A percentile compares a stretch with the other conserved stretches of the same genome.
Evolutionary conservation across 108 stramenopile species (phyloP).

Genomic region (Mediolabrus comicus): DNA sequence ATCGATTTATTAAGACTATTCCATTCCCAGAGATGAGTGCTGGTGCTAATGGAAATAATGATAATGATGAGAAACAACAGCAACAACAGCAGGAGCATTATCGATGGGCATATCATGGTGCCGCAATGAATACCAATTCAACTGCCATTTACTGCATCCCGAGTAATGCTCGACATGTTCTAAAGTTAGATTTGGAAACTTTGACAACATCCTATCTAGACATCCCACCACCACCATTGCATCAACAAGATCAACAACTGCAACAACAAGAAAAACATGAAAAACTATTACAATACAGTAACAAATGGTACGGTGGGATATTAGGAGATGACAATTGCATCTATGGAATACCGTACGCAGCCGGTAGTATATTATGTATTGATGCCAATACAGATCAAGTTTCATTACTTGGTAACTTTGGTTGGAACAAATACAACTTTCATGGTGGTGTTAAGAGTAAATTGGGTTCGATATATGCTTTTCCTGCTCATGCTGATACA

Average conservation of each 20-base stretch:
- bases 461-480: conserved; percentile 65
- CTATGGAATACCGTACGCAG: conserved; percentile 78
- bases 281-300: conserved; percentile 49
- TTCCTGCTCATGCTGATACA: conserved; percentile 66
- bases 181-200: conserved; percentile 72
- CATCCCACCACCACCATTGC: conserved; percentile 42
- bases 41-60: background rate
- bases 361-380: conserved; percentile 64
- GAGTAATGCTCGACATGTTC: conserved; percentile 69
- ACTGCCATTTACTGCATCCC: conserved; percentile 87
- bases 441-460: conserved; percentile 73
- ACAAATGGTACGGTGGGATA: conserved; percentile 88
- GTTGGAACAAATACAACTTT: conserved; percentile 69
- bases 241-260: background rate
- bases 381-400: conserved; percentile 60
- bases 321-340: conserved; percentile 73
- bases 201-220: conserved; percentile 61
- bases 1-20: background rate
- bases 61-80: background rate
- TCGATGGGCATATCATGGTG: conserved; percentile 90
- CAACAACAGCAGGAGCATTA: background rate
- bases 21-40: conserved; percentile 9
- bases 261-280: conserved; percentile 31
- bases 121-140: conserved; percentile 64
- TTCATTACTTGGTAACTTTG: conserved; percentile 67